Base-by-base conservation (phyloP, 495 filamentous ascomycete species). In the Tuber indicum region DNA sequence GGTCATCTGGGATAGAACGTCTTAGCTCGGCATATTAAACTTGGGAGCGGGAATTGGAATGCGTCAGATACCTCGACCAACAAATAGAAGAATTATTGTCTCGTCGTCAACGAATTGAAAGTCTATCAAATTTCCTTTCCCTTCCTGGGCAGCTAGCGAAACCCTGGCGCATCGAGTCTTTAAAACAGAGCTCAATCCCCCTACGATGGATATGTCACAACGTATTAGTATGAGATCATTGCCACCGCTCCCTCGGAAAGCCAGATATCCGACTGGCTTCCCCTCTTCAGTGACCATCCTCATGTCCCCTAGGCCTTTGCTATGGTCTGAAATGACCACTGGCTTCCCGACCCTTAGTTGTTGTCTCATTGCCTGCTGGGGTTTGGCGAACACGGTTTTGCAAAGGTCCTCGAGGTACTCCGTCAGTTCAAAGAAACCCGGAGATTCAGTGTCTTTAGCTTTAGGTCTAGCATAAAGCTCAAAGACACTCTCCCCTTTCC, bases 91-190 rank as follows among this genome's bases (percentile, higher is more conserved):
- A 79, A 89, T 87, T 42, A 90, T 75, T 4, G 84, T 86, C 70
- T 87, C 81, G 72, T 90, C 88, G 62, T 88, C 86, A 26, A 89
- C 85, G 72, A 91, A 90, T 82, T 89, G 86, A 19, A 89, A 73
- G 81, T 90, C 88, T 39, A 85, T 84, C 58, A 91, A 82, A 45
- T 84, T 83, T 32, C 86, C 87, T 45, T 84, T 75, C 32, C 39
- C 44, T 45, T 73, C 80, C 52, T 77, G 47, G 10, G 77, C 6
- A 41, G 79, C 72, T 70, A 81, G 62, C 32, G 85, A 78, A 26
- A 89, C 75, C 62, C 84, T 81, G 16, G 90, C 74, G 1, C 84
- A 84, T 52, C 86, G 84, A 36, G 86, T 74, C 9, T 86, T 85
- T 23, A 84, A 86, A 45, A 78, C 83, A 70, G 88, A 87, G 78